A percentile compares a stretch with the other conserved stretches of the same genome.
Conservation (phyloP, 2,329 filamentous ascomycete genomes). For the Claviceps quebecensis region DNA sequence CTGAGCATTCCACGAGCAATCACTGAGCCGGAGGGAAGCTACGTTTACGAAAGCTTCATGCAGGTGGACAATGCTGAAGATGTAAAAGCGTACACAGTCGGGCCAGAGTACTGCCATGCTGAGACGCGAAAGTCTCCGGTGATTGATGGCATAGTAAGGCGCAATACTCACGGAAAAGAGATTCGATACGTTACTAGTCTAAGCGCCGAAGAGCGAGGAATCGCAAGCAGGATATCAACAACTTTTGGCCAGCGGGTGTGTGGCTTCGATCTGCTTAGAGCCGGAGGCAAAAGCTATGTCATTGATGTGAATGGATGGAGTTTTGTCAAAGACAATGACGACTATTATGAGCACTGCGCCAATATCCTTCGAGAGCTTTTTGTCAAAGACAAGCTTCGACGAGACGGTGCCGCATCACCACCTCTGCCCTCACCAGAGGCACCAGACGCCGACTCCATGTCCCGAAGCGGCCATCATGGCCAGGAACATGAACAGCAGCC, state of each 20-base stretch:
- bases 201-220: slow-evolving; percentile 63
- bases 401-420: slow-evolving; percentile 44
- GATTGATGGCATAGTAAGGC: slow-evolving; percentile 86
- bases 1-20: slow-evolving; percentile 67
- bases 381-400: slow-evolving; percentile 58
- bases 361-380: slow-evolving; percentile 82
- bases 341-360: slow-evolving; percentile 89
- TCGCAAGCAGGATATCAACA: slow-evolving; percentile 78
- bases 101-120: slow-evolving; percentile 82
- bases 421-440: slow-evolving; percentile 35
- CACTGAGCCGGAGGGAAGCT: slow-evolving; percentile 68
- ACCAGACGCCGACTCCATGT: slow-evolving; percentile 30
- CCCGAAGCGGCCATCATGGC: slow-evolving; percentile 16
- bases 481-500: slow-evolving; percentile 26
- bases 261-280: slow-evolving; percentile 85
- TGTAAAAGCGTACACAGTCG: slow-evolving; percentile 96
- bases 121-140: slow-evolving; percentile 96
- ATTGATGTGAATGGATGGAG: slow-evolving; percentile 99
- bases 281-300: slow-evolving; percentile 82
- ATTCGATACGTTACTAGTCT: slow-evolving; percentile 86
- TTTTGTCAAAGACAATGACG: slow-evolving; percentile 98
- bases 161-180: slow-evolving; percentile 95
- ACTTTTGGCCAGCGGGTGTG: slow-evolving; percentile 92
- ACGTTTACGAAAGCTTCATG: slow-evolving; percentile 95
- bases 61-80: slow-evolving; percentile 94